Evolutionary conservation across 345 rosid genomes (phyloP).

Genomic region (Eucalyptus erythrocorys): DNA sequence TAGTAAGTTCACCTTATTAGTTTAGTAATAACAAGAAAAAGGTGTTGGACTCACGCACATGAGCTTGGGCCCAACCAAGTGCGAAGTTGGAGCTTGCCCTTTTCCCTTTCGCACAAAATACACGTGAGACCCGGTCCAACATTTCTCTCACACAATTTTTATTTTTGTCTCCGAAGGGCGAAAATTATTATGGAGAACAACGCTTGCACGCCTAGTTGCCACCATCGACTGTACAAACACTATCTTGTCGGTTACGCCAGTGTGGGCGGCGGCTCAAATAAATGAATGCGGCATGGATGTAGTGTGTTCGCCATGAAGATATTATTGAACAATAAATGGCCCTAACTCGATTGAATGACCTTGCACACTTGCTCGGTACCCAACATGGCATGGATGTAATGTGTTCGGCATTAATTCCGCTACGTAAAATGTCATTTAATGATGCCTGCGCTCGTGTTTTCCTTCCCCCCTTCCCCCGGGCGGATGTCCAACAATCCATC

Average conservation of each 20-base stretch:
- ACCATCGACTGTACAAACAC: background rate
- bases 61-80: background rate
- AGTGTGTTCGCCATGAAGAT: background rate
- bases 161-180: background rate
- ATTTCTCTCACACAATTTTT: background rate
- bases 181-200: background rate
- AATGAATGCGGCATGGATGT: background rate
- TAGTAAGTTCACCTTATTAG: background rate
- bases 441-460: background rate
- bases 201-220: background rate
- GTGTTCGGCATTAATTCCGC: background rate
- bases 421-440: background rate
- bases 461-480: rapidly evolving
- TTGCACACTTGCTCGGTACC: background rate
- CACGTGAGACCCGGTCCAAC: background rate
- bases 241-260: background rate
- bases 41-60: background rate
- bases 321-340: background rate
- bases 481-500: background rate
- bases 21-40: background rate
- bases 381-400: background rate
- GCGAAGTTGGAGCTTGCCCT: background rate
- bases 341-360: background rate
- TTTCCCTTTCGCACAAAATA: background rate
- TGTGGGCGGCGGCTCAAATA: background rate